A percentile compares a stretch with the other conserved stretches of the same genome.
Evolutionary conservation across 306 rosid genomes (phyloP).

Genomic region (Corylus americana): DNA sequence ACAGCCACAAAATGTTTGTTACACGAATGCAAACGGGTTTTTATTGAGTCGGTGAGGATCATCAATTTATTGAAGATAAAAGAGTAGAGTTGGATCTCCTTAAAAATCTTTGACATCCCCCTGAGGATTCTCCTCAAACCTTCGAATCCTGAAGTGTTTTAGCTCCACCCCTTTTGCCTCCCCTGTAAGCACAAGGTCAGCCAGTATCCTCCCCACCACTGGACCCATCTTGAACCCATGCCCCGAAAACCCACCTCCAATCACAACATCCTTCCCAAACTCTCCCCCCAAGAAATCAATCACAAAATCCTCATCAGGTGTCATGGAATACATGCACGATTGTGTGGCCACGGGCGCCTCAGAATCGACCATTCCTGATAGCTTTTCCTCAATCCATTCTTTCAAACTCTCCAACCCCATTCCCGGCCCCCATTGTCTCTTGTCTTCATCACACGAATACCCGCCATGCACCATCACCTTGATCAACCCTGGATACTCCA

Average conservation of each 20-base stretch:
- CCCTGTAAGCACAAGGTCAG: constrained; percentile 58
- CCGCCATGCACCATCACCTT: constrained; percentile 76
- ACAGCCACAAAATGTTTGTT: no score
- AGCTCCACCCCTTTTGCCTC: constrained; percentile 60
- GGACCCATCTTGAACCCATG: constrained; percentile 97
- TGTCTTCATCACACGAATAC: constrained; percentile 64
- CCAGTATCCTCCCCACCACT: constrained; percentile 60
- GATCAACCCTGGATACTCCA: constrained; percentile 86
- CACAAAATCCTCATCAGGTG: constrained; percentile 76
- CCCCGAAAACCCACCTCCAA: constrained; percentile 92
- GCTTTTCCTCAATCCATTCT: constrained; percentile 52
- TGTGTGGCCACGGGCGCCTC: constrained; percentile 57
- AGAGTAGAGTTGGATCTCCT: no score
- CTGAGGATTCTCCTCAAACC: constrained; percentile 52
- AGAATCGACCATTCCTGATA: constrained; percentile 59
- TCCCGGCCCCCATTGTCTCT: constrained; percentile 68
- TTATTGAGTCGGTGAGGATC: no score
- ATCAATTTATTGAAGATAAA: no score
- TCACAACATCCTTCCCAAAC: constrained; percentile 64
- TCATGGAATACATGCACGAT: constrained; percentile 80
- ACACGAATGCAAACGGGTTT: no score
- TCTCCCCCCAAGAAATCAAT: constrained; percentile 82
- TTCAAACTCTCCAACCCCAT: constrained; percentile 39
- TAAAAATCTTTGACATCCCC: constrained; percentile 34
- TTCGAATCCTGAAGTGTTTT: constrained; percentile 48